Evolutionary conservation across 1,139 yeast genomes (phyloP).

Genomic region (Magnusiomyces suaveolens): DNA sequence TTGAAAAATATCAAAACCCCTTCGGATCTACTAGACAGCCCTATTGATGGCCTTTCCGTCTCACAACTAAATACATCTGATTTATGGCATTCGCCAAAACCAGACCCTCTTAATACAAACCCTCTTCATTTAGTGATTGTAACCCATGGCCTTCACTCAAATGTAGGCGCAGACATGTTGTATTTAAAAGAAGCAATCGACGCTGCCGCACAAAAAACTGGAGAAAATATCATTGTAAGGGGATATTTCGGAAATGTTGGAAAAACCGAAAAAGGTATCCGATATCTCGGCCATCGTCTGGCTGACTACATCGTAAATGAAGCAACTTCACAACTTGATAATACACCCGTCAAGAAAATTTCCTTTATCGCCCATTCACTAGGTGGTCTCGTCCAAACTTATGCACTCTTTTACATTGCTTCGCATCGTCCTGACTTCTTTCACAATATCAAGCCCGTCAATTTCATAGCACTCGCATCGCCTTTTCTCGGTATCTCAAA

Average conservation of each 20-base stretch:
- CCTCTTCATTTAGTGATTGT: conserved; percentile 67
- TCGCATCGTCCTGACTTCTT: conserved; percentile 68
- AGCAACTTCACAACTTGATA: conserved; percentile 27
- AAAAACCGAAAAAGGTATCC: conserved; percentile 82
- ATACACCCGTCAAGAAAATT: conserved; percentile 42
- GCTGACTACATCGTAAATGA: conserved; percentile 67
- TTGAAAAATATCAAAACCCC: conserved; percentile 1
- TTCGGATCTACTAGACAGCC: conserved; percentile 2
- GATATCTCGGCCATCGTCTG: conserved; percentile 71
- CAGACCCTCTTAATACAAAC: conserved; percentile 23
- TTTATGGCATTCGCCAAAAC: conserved; percentile 55
- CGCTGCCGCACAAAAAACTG: conserved; percentile 35
- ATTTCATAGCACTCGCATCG: conserved; percentile 75
- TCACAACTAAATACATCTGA: conserved; percentile 53
- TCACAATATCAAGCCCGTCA: conserved; percentile 54
- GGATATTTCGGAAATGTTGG: conserved; percentile 82
- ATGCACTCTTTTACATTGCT: conserved; percentile 76
- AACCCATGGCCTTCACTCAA: conserved; percentile 90
- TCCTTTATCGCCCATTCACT: conserved; percentile 89
- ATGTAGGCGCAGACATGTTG: conserved; percentile 79
- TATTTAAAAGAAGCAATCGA: conserved; percentile 79
- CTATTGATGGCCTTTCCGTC: conserved; percentile 33
- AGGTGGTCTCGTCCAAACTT: conserved; percentile 86
- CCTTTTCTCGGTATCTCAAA: conserved; percentile 80
- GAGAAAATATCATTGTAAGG: conserved; percentile 61